Percentiles rank a stretch among this genome's conserved stretches.
These are phyloP conservation scores for Pseudopediastrum boryanum DNA, from an alignment of 139 green algal species.

Conservation along the genomic window DNA sequence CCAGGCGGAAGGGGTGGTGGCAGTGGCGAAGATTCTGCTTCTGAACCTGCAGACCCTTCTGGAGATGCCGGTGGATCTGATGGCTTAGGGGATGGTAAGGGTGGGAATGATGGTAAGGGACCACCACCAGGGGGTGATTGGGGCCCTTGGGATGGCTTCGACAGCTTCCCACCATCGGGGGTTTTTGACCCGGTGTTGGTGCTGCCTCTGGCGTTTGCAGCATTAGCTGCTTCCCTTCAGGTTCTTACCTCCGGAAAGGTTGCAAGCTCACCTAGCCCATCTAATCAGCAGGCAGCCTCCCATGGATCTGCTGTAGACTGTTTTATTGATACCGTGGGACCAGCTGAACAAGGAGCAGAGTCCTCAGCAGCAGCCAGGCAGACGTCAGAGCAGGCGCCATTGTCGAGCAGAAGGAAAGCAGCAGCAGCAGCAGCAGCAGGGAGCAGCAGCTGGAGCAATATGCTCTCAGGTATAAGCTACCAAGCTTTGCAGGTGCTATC, in stretches of 20 bases:
- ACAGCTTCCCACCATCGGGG: constrained; percentile 13
- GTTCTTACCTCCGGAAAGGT: background rate
- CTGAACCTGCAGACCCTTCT: background rate
- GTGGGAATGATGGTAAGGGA: background rate
- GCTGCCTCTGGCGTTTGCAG: constrained; percentile 26
- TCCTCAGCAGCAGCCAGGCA: background rate
- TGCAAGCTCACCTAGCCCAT: background rate
- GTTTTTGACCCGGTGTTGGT: constrained; percentile 30
- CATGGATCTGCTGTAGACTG: background rate
- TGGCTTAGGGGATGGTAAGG: background rate
- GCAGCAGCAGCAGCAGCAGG: background rate
- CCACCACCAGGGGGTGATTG: background rate
- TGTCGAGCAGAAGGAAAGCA: background rate
- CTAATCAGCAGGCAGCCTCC: background rate
- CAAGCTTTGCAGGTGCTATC: background rate
- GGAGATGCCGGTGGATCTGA: background rate
- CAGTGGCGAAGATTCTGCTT: background rate
- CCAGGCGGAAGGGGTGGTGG: background rate
- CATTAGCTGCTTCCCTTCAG: background rate
- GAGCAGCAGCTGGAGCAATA: background rate
- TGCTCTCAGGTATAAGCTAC: background rate
- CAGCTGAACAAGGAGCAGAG: background rate
- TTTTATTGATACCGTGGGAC: background rate
- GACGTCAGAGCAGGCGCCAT: background rate
- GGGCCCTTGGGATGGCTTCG: constrained; percentile 30